Evolutionary conservation across 2,329 filamentous ascomycete genomes (phyloP).

Genomic region (Xylariaceae sp.): DNA sequence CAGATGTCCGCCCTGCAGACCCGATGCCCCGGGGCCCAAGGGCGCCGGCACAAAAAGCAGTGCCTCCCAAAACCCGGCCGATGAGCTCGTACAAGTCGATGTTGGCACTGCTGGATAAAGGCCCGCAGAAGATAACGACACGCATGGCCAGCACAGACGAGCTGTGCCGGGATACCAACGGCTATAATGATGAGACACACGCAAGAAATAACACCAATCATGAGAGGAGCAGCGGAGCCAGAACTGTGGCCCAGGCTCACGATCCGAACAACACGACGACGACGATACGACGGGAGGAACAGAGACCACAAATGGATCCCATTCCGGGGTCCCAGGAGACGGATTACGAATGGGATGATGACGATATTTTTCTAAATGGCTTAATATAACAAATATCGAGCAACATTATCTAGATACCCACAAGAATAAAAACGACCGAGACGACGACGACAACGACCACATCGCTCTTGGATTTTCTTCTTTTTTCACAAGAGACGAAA

Average conservation of each 20-base stretch:
- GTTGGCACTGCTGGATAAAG: conserved; percentile 16
- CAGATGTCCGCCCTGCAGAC: not conserved
- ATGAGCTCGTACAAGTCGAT: conserved; percentile 19
- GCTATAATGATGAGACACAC: too few species aligned
- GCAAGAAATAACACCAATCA: too few species aligned
- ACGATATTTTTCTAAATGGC: conserved; percentile 11
- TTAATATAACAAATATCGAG: conserved; percentile 8
- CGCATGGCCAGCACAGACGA: too few species aligned
- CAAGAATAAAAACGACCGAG: too few species aligned
- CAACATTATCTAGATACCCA: too few species aligned
- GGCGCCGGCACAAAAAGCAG: not conserved
- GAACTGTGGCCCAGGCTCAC: not conserved
- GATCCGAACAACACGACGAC: not conserved
- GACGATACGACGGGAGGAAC: not conserved
- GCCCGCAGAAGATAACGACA: too few species aligned
- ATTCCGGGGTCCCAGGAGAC: conserved; percentile 23
- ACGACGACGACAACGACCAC: too few species aligned
- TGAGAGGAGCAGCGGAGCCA: not conserved
- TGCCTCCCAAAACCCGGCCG: not conserved
- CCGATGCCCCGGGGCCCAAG: not conserved
- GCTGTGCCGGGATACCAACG: too few species aligned
- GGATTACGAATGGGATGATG: conserved; percentile 22
- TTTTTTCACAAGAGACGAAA: too few species aligned
- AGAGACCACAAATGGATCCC: not conserved
- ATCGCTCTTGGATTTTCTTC: too few species aligned